phyloP scores from a whole-genome alignment of 2,329 filamentous ascomycete species.

The Neodidymelliopsis sp. region DNA sequence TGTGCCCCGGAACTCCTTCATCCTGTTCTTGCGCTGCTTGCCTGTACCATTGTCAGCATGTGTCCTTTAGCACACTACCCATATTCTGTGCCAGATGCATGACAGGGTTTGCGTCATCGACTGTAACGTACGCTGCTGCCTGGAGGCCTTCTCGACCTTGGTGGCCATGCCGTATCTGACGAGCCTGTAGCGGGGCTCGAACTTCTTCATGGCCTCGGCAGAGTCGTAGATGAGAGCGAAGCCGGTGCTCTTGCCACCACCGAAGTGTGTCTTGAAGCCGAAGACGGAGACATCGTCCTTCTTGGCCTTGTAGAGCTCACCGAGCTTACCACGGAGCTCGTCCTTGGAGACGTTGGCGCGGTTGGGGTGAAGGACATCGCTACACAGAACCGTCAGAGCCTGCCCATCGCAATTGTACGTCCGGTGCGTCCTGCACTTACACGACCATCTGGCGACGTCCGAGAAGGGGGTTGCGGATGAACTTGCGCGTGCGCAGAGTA shows the following conservation, averaged over 20 bases:
- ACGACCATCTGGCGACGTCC: slow-evolving; percentile 99
- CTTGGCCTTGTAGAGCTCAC: slow-evolving; percentile 95
- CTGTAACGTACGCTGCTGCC: slow-evolving; percentile 92
- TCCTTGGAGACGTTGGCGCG: slow-evolving; percentile 99
- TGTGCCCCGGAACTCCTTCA: slow-evolving; percentile 97
- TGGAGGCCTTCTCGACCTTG: slow-evolving; percentile 97
- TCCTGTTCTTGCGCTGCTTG: slow-evolving; percentile 99
- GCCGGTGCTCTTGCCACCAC: slow-evolving; percentile 99
- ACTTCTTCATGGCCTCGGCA: slow-evolving; percentile 98
- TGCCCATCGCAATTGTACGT: slow-evolving; percentile 24
- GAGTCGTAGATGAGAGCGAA: slow-evolving; percentile 99
- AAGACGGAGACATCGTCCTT: slow-evolving; percentile 99
- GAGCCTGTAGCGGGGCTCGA: slow-evolving; percentile 97
- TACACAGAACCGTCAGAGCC: slow-evolving; percentile 56
- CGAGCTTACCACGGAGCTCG: slow-evolving; percentile 94
- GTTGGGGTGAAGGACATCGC: slow-evolving; percentile 99
- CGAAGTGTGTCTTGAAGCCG: slow-evolving; percentile 97
- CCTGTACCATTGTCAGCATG: slow-evolving; percentile 65
- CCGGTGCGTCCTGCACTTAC: slow-evolving; percentile 62
- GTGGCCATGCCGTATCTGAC: slow-evolving; percentile 89
- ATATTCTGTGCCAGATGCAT: slow-evolving; percentile 13
- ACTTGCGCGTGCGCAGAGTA: slow-evolving; percentile 90
- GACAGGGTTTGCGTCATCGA: slow-evolving; percentile 11
- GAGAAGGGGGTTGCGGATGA: slow-evolving; percentile 99
- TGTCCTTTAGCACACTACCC: slow-evolving; percentile 20